Evolutionary conservation across 2,329 filamentous ascomycete species (phyloP).

Genomic region (Calonectria fujianensis): DNA sequence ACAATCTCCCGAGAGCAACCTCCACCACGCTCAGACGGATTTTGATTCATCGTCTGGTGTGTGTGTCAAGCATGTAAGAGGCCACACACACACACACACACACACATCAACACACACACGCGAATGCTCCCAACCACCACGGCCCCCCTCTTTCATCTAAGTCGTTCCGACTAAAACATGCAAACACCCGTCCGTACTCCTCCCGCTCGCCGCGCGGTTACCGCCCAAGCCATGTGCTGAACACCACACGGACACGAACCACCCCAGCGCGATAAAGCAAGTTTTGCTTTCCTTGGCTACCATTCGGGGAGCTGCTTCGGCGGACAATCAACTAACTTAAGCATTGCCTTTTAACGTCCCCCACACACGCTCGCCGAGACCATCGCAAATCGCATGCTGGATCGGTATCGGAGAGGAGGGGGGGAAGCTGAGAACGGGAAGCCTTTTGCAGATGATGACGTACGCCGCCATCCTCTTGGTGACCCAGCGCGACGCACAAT

Average conservation of each 20-base stretch:
- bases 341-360: conserved; percentile 20
- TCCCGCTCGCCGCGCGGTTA: conserved; percentile 21
- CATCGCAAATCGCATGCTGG: conserved; percentile 1
- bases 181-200: conserved; percentile 12
- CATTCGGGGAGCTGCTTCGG: conserved; percentile 22
- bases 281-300: not conserved
- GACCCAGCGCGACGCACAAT: not conserved
- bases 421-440: not conserved
- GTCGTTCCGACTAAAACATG: conserved; percentile 21
- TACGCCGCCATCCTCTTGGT: conserved; percentile 13
- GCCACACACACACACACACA: not conserved
- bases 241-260: conserved; percentile 19
- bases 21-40: not conserved
- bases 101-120: not conserved
- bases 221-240: conserved; percentile 7
- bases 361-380: not conserved
- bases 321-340: conserved; percentile 16
- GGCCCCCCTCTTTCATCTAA: not conserved
- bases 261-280: conserved; percentile 12
- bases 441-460: conserved; percentile 4
- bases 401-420: not conserved
- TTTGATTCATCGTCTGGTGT: conserved; percentile 3
- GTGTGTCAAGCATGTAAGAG: conserved; percentile 1
- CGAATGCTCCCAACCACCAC: not conserved
- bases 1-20: not conserved